Conservation (phyloP, 345 rosid species). For the Rhodomyrtus tomentosa region DNA sequence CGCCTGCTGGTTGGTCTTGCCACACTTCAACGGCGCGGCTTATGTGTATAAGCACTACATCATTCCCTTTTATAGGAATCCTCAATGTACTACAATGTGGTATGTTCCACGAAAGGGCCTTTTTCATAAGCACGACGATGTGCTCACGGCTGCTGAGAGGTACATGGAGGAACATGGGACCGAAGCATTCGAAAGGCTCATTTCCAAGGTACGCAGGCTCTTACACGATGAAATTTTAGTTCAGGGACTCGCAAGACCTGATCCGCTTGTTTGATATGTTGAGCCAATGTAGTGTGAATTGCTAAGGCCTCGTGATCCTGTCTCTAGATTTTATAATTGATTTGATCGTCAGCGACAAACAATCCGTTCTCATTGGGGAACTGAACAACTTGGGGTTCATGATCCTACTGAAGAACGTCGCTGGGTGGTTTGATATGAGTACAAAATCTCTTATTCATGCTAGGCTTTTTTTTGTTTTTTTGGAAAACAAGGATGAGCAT, state of each 20-base stretch:
- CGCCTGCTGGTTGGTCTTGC: conserved; percentile 78
- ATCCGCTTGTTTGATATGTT: neutral
- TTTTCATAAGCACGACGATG: conserved; percentile 46
- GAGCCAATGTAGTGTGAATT: neutral
- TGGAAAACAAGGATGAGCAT: neutral
- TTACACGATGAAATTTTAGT: neutral
- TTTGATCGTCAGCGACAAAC: neutral
- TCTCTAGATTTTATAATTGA: neutral
- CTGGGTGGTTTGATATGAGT: neutral
- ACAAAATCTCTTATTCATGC: neutral
- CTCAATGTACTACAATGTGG: conserved; percentile 51
- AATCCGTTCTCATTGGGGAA: neutral
- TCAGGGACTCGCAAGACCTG: neutral
- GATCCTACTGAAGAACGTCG: neutral
- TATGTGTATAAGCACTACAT: conserved; percentile 60
- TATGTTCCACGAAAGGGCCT: conserved; percentile 51
- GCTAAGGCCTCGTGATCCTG: neutral
- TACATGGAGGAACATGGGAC: conserved; percentile 53
- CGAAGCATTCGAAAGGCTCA: conserved; percentile 40
- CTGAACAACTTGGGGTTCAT: neutral
- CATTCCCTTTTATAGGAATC: conserved; percentile 60
- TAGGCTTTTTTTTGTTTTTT: neutral
- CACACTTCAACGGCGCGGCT: conserved; percentile 80
- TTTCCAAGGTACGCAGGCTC: conserved; percentile 24
- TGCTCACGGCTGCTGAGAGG: conserved; percentile 65